phyloP scores from a whole-genome alignment of 257 asterid species.

The Lycium barbarum region DNA sequence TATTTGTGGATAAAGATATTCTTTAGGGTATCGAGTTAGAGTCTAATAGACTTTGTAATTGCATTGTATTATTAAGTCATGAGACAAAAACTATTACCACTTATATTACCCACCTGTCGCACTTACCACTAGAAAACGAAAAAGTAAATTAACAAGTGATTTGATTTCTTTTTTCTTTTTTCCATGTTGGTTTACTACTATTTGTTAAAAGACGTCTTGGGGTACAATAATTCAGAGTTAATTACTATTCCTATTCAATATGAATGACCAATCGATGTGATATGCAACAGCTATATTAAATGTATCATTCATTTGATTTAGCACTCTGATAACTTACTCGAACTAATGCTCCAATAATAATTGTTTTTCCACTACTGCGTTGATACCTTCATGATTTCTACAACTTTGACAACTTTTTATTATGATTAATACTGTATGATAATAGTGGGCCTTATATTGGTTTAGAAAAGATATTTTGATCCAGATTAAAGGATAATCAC shows the following conservation, averaged over 20 bases:
- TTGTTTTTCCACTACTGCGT: neutral
- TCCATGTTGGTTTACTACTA: neutral
- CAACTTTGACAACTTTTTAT: neutral
- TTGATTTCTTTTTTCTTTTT: neutral
- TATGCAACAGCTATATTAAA: neutral
- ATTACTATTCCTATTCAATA: neutral
- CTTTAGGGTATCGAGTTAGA: neutral
- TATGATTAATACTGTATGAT: no score
- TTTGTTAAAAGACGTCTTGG: neutral
- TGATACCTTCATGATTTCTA: neutral
- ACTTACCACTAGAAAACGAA: neutral
- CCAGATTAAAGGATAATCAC: no score
- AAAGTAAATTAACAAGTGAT: neutral
- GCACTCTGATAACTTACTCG: constrained; percentile 3
- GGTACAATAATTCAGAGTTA: neutral
- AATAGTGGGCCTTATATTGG: no score
- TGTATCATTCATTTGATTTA: constrained; percentile 21
- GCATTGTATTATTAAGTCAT: constrained; percentile 28
- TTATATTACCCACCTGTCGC: neutral
- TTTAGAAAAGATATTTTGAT: no score
- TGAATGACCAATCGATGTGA: neutral
- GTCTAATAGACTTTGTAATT: neutral
- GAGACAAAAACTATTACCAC: neutral
- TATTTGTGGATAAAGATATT: neutral
- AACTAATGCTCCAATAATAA: neutral